Evolutionary conservation across 805 yeast genomes (phyloP).

Genomic region (Candida insectalens): DNA sequence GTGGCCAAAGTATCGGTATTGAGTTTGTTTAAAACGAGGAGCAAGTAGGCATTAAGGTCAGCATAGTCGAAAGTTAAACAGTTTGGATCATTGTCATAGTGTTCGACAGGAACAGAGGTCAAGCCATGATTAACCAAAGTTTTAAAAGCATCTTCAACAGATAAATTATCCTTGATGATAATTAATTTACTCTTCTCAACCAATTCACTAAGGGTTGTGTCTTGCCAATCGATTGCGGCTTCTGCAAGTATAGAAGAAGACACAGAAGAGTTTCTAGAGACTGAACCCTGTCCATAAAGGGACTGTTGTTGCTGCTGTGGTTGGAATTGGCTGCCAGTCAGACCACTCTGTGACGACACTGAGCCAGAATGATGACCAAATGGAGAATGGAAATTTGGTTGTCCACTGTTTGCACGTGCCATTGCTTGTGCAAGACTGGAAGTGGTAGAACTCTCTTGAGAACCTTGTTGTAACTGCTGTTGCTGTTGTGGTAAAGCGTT

Average conservation of each 20-base stretch:
- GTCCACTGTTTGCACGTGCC: not conserved
- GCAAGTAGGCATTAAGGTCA: constrained; percentile 78
- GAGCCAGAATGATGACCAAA: constrained; percentile 6
- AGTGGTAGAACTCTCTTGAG: too few species aligned
- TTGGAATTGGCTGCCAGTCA: too few species aligned
- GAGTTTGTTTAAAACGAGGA: constrained; percentile 73
- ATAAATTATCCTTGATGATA: constrained; percentile 50
- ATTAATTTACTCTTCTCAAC: constrained; percentile 73
- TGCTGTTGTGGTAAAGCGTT: not conserved
- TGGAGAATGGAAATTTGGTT: constrained; percentile 7
- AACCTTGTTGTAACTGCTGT: too few species aligned
- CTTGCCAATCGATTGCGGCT: constrained; percentile 54
- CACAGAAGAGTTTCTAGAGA: constrained; percentile 29
- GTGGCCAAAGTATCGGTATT: constrained; percentile 28
- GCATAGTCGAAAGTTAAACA: constrained; percentile 87
- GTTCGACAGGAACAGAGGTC: constrained; percentile 78
- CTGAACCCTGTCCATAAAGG: not conserved
- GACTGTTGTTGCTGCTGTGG: constrained; percentile 4
- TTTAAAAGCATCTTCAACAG: constrained; percentile 87
- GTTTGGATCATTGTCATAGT: constrained; percentile 43
- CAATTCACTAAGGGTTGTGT: constrained; percentile 59
- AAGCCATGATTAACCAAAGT: constrained; percentile 60
- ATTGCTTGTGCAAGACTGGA: not conserved
- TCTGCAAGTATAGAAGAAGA: constrained; percentile 24
- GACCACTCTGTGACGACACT: too few species aligned